These are phyloP conservation scores for Camelina sativa DNA, from an alignment of 345 rosid species.

Conservation along the genomic window DNA sequence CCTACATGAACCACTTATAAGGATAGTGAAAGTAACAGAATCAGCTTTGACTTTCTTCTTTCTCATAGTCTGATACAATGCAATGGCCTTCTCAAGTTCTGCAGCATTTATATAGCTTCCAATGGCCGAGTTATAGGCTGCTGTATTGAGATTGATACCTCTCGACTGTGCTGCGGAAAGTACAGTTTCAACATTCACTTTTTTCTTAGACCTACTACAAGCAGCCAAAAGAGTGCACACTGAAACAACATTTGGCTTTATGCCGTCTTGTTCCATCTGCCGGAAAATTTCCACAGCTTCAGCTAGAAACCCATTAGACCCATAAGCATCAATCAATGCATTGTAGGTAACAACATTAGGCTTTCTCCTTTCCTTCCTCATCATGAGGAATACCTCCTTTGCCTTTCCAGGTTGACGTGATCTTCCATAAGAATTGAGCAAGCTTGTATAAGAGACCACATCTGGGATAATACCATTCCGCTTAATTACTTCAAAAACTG, in stretches of 20 bases:
- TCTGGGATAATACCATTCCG: conserved; percentile 69
- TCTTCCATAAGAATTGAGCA: conserved; percentile 91
- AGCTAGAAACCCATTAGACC: conserved; percentile 74
- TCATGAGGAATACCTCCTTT: conserved; percentile 69
- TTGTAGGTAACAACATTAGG: conserved; percentile 82
- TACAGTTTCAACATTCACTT: conserved; percentile 75
- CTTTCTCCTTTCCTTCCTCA: conserved; percentile 68
- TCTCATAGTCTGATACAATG: conserved; percentile 73
- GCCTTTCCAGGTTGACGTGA: conserved; percentile 79
- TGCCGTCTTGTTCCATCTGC: conserved; percentile 80
- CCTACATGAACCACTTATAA: conserved; percentile 78
- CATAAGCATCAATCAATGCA: conserved; percentile 91
- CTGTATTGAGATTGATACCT: conserved; percentile 72
- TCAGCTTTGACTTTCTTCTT: conserved; percentile 66
- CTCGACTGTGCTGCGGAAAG: conserved; percentile 81
- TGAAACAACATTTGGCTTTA: conserved; percentile 76
- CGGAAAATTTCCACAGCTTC: conserved; percentile 80
- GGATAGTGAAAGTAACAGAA: conserved; percentile 77
- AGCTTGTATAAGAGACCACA: conserved; percentile 78
- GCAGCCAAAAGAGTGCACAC: conserved; percentile 86
- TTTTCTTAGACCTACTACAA: conserved; percentile 74
- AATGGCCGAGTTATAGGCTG: conserved; percentile 88
- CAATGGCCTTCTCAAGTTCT: conserved; percentile 70
- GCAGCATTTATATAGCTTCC: conserved; percentile 88
- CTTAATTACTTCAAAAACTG: conserved; percentile 73